Evolutionary conservation across 164 flowering plant species (phyloP).

Genomic region (Chimonanthus praecox): DNA sequence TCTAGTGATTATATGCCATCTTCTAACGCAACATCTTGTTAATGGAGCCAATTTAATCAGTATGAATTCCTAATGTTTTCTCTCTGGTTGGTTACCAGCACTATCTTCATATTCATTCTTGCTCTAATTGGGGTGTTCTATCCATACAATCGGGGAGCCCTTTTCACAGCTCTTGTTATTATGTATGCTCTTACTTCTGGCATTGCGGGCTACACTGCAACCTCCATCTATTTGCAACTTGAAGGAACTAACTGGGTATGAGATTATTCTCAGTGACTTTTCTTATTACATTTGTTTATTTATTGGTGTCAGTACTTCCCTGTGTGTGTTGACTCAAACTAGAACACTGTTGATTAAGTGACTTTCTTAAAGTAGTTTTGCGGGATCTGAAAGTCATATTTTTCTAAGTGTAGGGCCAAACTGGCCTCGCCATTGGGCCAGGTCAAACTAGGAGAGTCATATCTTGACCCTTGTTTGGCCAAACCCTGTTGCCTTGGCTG

Average conservation of each 20-base stretch:
- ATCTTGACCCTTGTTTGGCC: too few species aligned
- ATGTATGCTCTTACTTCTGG: slow-evolving; percentile 33
- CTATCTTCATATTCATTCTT: slow-evolving; percentile 27
- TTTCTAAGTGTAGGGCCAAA: too few species aligned
- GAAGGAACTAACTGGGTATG: slow-evolving; percentile 41
- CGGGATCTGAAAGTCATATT: too few species aligned
- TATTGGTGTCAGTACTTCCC: too few species aligned
- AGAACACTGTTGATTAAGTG: too few species aligned
- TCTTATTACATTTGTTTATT: too few species aligned
- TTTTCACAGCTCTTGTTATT: slow-evolving; percentile 29
- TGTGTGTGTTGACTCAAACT: too few species aligned
- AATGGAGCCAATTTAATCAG: background rate
- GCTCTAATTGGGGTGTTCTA: slow-evolving; percentile 32
- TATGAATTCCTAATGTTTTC: background rate
- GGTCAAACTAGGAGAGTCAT: too few species aligned
- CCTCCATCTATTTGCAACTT: slow-evolving; percentile 31
- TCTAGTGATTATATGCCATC: background rate
- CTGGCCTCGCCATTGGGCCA: too few species aligned
- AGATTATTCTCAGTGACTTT: background rate
- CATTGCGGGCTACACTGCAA: slow-evolving; percentile 33
- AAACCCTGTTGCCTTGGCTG: too few species aligned
- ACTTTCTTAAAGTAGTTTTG: too few species aligned
- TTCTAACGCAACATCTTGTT: background rate
- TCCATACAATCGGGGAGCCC: slow-evolving; percentile 36
- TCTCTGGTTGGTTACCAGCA: slow-evolving; percentile 11